Evolutionary conservation across 108 stramenopile genomes (phyloP), one percentile per base, ranked within the genome.

Genomic region (Seminavis robusta): DNA sequence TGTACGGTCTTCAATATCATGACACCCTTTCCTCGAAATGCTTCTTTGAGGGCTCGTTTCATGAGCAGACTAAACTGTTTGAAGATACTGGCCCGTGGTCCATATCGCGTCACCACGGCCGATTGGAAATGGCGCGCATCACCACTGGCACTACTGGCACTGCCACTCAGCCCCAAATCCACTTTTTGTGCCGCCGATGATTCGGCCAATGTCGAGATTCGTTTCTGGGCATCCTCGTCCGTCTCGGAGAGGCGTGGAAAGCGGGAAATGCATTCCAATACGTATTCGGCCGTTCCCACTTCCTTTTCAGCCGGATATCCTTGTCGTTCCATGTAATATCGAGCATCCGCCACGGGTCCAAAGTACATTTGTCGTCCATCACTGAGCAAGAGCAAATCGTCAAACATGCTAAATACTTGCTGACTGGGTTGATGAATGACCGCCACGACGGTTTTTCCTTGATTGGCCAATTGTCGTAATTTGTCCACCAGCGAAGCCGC

Each of bases 351-450:
- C 6, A 79, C 77, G 43, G 84, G 77, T 16, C 92, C 92, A 65
- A 67, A 84, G 57, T 86, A 94, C 86, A 94, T 88, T 38, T 79
- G 59, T 37, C 75, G 83, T 0, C 92, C 92, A 49, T 94, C 92
- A n/a, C 76, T 79, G 5, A 94, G 55, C 15, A 94, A 74, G 9
- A 94, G 57, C 10, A 94, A 65, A 57, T 94, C 86, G 50, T 94
- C 92, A 71, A 94, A 94, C n/a, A 82, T 55, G 4, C 54, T 56
- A 63, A 89, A 94, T 26, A 84, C 80, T 13, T 83, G 80, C 42
- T 86, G 84, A 39, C 76, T 74, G 9, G 92, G 92, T 56, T 95
- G 95, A 65, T 95, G 95, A 58, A 95, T 93, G 2, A 91, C 89
- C 4, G 86, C 74, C 26, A 95, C 57, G 32, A 95, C 62, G 7